A percentile compares a stretch with the other conserved stretches of the same genome.
phyloP scores from a whole-genome alignment of 129 eudicot species.

The Helianthus tuberosus region DNA sequence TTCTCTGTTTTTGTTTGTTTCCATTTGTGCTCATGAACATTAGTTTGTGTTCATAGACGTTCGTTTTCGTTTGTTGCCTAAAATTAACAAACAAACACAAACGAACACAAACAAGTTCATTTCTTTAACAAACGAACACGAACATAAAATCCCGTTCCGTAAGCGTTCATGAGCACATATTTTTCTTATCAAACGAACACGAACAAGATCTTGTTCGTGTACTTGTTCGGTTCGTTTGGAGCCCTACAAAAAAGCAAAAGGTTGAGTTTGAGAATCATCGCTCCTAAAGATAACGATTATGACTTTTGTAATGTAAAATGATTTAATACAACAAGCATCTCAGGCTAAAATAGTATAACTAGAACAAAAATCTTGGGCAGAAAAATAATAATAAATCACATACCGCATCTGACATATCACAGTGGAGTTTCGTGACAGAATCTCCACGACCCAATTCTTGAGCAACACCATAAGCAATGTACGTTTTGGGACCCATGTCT shows the following conservation, averaged over 20 bases:
- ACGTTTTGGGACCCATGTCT: slow-evolving; percentile 81
- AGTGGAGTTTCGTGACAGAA: slow-evolving; percentile 80
- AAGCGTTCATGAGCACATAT: no score
- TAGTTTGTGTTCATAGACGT: no score
- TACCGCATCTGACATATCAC: slow-evolving; percentile 78
- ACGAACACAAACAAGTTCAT: no score
- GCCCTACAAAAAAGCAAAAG: neutral
- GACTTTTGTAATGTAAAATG: neutral
- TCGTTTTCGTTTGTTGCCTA: no score
- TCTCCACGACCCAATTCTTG: slow-evolving; percentile 82
- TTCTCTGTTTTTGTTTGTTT: no score
- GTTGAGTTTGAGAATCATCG: neutral
- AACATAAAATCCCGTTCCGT: no score
- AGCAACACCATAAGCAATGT: slow-evolving; percentile 73
- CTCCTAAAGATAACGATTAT: neutral
- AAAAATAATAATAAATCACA: neutral
- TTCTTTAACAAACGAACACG: no score
- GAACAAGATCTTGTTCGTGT: no score
- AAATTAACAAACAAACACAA: no score
- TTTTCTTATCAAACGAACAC: no score
- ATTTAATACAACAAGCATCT: neutral
- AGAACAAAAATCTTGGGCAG: slow-evolving; percentile 17
- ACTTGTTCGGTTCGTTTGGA: no score
- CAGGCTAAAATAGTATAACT: neutral
- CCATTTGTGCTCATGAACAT: no score